Conservation (phyloP, 2,329 filamentous ascomycete species). For the Aspergillus ruber region DNA sequence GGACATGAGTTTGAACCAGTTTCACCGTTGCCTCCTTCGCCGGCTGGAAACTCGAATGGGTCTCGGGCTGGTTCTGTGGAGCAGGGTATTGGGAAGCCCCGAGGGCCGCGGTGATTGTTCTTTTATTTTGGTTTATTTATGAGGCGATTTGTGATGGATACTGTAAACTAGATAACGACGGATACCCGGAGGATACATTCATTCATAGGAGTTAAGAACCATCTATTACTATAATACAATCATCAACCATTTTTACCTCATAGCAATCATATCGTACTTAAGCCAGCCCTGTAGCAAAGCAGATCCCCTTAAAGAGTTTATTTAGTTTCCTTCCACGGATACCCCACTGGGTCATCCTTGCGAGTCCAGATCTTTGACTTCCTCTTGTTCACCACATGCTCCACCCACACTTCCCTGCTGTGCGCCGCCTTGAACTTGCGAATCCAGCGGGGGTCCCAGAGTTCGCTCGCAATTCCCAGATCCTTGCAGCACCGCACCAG, state of each 20-base stretch:
- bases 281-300: neutral
- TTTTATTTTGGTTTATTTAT: neutral
- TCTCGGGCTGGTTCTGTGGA: neutral
- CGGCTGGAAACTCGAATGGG: neutral
- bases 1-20: neutral
- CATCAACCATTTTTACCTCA: neutral
- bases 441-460: constrained; percentile 94
- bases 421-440: constrained; percentile 69
- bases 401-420: constrained; percentile 78
- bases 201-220: too few relatives aligned
- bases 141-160: neutral
- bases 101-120: neutral
- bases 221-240: neutral
- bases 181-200: too few relatives aligned
- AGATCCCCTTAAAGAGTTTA: constrained; percentile 3
- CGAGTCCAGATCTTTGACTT: constrained; percentile 79
- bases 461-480: constrained; percentile 83
- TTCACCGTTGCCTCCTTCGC: neutral
- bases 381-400: constrained; percentile 81
- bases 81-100: neutral
- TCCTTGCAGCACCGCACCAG: constrained; percentile 99
- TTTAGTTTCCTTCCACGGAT: constrained; percentile 53
- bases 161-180: too few relatives aligned
- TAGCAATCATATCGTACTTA: neutral
- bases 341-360: constrained; percentile 70